Evolutionary conservation across 2,329 filamentous ascomycete genomes (phyloP).

Genomic region (Neodidymelliopsis sp.): DNA sequence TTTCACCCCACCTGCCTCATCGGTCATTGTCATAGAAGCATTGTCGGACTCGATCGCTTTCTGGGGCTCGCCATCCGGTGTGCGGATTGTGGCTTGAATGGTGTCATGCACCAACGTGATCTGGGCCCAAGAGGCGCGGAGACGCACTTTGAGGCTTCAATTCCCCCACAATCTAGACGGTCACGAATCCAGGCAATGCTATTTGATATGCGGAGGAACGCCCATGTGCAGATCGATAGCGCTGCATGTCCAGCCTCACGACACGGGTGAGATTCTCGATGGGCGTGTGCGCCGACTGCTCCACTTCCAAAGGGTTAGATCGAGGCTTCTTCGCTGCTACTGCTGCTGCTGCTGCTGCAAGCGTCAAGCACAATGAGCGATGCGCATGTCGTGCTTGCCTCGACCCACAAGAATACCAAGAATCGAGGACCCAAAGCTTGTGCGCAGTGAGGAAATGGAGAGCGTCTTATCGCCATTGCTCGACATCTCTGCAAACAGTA

Average conservation of each 20-base stretch:
- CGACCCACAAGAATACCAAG: constrained; percentile 11
- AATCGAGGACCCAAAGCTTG: neutral
- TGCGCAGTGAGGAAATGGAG: neutral
- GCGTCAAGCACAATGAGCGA: constrained; percentile 1
- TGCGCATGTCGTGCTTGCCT: constrained; percentile 5
- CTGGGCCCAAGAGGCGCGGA: constrained; percentile 3
- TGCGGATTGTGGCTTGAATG: constrained; percentile 8
- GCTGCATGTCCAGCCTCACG: neutral
- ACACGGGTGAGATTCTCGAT: neutral
- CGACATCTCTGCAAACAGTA: neutral
- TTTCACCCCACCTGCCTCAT: constrained; percentile 8
- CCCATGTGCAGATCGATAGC: neutral
- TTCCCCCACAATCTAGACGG: constrained; percentile 12
- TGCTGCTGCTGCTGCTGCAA: neutral
- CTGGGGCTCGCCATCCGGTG: neutral
- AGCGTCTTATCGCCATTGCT: neutral
- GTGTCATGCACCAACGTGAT: neutral
- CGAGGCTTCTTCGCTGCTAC: neutral
- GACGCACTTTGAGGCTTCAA: neutral
- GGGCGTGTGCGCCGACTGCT: neutral
- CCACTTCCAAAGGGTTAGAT: neutral
- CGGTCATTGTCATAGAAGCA: neutral
- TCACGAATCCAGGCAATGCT: neutral
- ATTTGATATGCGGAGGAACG: constrained; percentile 3
- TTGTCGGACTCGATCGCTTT: neutral